A percentile compares a stretch with the other conserved stretches of the same genome.
Conservation (phyloP, 176 grass and related monocot genomes). For the Aegilops longissima region DNA sequence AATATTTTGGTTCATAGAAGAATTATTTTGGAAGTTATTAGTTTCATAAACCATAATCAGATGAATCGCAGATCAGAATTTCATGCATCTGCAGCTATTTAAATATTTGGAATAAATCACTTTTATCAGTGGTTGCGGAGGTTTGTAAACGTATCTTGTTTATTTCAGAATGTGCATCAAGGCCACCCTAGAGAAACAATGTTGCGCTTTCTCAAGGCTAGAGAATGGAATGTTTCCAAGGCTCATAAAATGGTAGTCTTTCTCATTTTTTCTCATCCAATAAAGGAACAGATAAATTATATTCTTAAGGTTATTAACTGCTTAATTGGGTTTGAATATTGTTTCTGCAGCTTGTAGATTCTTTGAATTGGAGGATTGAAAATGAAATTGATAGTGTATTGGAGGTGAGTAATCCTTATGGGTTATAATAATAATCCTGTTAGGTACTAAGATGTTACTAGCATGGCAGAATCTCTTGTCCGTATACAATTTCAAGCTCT, state of each 20-base stretch:
- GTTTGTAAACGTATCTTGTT: slow-evolving; percentile 6
- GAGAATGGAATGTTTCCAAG: slow-evolving; percentile 80
- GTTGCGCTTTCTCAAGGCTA: slow-evolving; percentile 86
- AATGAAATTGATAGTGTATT: slow-evolving; percentile 85
- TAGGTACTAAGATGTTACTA: not conserved
- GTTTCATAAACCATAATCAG: not conserved
- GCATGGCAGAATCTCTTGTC: not conserved
- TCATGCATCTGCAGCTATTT: not conserved
- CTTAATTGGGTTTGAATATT: slow-evolving; percentile 23
- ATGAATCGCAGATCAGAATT: slow-evolving; percentile 1
- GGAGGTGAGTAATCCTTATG: slow-evolving; percentile 60
- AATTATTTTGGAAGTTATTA: not conserved
- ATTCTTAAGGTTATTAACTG: not conserved
- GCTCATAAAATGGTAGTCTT: slow-evolving; percentile 92
- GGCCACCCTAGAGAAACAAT: slow-evolving; percentile 78
- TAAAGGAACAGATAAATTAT: not conserved
- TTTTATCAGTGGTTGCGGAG: not conserved
- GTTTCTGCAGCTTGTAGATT: slow-evolving; percentile 71
- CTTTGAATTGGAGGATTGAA: slow-evolving; percentile 92
- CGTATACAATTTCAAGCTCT: not conserved
- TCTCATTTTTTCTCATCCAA: not conserved
- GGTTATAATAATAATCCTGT: slow-evolving; percentile 3
- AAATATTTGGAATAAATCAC: not conserved
- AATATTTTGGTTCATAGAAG: not conserved
- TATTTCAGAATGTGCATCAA: slow-evolving; percentile 87